These are phyloP conservation scores for Nicotiana tabacum DNA, from an alignment of 257 asterid genomes.

Conservation along the genomic window DNA sequence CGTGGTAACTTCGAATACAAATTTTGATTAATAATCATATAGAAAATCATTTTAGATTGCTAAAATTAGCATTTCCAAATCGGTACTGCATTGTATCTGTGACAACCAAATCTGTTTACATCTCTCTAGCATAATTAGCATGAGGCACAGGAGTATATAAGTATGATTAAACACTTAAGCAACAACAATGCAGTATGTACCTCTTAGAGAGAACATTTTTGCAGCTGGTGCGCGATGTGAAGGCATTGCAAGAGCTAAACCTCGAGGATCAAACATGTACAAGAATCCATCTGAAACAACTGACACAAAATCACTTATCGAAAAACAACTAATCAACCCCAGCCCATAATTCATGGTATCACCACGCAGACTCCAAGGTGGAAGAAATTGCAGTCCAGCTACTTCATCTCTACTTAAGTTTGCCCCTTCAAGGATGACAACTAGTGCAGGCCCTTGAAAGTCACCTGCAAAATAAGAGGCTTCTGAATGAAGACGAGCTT, in stretches of 20 bases:
- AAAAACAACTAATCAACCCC: conserved; percentile 91
- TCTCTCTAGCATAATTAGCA: not conserved
- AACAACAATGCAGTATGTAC: conserved; percentile 28
- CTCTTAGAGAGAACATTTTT: conserved; percentile 81
- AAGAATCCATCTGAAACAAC: conserved; percentile 84
- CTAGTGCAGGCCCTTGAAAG: conserved; percentile 93
- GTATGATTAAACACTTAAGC: conserved; percentile 13
- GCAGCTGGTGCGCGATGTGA: conserved; percentile 73
- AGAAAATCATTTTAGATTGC: not conserved
- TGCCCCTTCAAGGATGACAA: conserved; percentile 83
- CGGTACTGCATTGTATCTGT: not conserved
- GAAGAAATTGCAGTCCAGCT: conserved; percentile 83
- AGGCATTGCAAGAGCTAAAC: conserved; percentile 63
- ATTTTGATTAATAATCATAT: not conserved
- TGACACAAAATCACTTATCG: conserved; percentile 75
- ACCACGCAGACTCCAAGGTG: conserved; percentile 91
- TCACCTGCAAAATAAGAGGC: conserved; percentile 59
- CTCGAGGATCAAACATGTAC: conserved; percentile 93
- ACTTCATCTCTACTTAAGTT: conserved; percentile 87
- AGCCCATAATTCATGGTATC: conserved; percentile 84
- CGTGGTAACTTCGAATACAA: not conserved
- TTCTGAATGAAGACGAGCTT: not conserved
- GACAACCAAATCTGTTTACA: not conserved
- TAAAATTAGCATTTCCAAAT: not conserved
- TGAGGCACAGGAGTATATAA: not conserved